Conservation (phyloP, 768 basidiomycete genomes). For the Amanita molliuscula region DNA sequence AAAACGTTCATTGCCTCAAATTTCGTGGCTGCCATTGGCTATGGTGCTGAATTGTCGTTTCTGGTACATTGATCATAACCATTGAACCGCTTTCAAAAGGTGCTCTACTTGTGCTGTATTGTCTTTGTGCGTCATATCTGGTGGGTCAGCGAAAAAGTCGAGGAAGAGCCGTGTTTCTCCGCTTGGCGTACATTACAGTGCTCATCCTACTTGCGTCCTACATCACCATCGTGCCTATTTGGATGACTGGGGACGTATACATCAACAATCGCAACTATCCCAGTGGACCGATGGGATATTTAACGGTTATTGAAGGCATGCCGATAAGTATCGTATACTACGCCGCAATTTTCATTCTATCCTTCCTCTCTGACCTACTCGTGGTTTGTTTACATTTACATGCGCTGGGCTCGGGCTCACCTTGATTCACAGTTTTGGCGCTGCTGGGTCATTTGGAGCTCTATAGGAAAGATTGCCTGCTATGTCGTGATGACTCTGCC, state of each 20-base stretch:
- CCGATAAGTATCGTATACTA: constrained; percentile 29
- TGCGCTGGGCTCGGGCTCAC: constrained; percentile 24
- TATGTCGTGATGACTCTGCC: constrained; percentile 20
- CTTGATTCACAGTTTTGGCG: constrained; percentile 15
- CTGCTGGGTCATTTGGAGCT: constrained; percentile 20
- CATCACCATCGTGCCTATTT: constrained; percentile 27
- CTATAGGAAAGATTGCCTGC: constrained; percentile 15
- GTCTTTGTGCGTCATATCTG: background rate
- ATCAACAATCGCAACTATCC: constrained; percentile 32
- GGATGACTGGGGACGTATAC: constrained; percentile 30
- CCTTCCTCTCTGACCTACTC: constrained; percentile 27
- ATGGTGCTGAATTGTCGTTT: background rate
- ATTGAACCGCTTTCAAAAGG: background rate
- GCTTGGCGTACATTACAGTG: constrained; percentile 27
- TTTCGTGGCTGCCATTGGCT: background rate
- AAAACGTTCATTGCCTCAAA: background rate
- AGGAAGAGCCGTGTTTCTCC: background rate
- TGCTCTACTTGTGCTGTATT: background rate
- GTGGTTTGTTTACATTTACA: constrained; percentile 16
- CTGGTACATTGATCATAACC: too few species aligned
- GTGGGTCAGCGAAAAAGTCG: background rate
- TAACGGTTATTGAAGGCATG: constrained; percentile 29
- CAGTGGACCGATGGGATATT: constrained; percentile 34
- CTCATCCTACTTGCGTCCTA: constrained; percentile 27
- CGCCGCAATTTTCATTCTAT: constrained; percentile 30